A percentile compares a stretch with the other conserved stretches of the same genome.
These are phyloP conservation scores for Leccinum uliginosum DNA, from an alignment of 768 basidiomycete species.

Conservation along the genomic window DNA sequence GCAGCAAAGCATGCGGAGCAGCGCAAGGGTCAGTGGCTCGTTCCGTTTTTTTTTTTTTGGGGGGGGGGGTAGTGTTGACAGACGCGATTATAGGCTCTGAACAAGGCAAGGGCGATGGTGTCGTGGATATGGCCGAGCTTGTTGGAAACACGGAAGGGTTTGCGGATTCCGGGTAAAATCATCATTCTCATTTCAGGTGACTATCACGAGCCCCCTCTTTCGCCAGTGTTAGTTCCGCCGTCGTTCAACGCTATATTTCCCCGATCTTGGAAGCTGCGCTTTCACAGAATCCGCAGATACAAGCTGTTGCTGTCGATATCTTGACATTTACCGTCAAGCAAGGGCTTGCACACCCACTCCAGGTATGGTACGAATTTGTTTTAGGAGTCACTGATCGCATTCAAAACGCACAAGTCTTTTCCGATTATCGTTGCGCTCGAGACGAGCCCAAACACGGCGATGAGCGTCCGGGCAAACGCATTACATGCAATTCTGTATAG, in stretches of 20 bases:
- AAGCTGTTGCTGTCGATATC: slow-evolving; percentile 84
- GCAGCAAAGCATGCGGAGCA: slow-evolving; percentile 69
- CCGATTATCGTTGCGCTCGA: slow-evolving; percentile 93
- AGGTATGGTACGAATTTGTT: slow-evolving; percentile 44
- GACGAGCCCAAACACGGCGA: slow-evolving; percentile 57
- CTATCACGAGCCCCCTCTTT: neutral
- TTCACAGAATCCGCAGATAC: slow-evolving; percentile 64
- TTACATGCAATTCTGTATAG: slow-evolving; percentile 79
- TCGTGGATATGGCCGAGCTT: slow-evolving; percentile 88
- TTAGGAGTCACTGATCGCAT: neutral
- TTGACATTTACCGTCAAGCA: slow-evolving; percentile 91
- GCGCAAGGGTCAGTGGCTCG: slow-evolving; percentile 51
- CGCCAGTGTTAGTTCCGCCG: slow-evolving; percentile 12
- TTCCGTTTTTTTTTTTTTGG: neutral
- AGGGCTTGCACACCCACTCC: slow-evolving; percentile 91
- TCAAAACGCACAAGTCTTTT: slow-evolving; percentile 57
- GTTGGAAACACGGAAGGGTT: slow-evolving; percentile 95
- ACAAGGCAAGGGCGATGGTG: slow-evolving; percentile 27
- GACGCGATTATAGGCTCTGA: slow-evolving; percentile 7
- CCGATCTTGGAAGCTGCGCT: slow-evolving; percentile 80
- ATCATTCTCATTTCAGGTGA: neutral
- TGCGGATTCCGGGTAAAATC: slow-evolving; percentile 86
- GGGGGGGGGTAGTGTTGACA: neutral
- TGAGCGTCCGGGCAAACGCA: slow-evolving; percentile 73
- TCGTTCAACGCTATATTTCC: slow-evolving; percentile 87